Percentiles rank a stretch among this genome's conserved stretches.
Evolutionary conservation across 805 yeast genomes (phyloP).

Genomic region (Starmerella etchellsii): DNA sequence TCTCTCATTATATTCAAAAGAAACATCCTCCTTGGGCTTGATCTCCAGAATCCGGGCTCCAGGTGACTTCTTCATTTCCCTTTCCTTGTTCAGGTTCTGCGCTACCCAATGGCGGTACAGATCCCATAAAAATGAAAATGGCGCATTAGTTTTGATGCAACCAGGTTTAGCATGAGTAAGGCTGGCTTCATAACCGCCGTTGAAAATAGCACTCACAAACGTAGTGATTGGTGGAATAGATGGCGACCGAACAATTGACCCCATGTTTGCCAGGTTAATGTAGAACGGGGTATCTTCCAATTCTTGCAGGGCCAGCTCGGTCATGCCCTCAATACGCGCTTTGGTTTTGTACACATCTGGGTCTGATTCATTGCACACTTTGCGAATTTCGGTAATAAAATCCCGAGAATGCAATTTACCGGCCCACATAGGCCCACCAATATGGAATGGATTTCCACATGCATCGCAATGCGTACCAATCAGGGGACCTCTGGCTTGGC

Average conservation of each 20-base stretch:
- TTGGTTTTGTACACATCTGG: constrained; percentile 58
- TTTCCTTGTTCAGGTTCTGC: constrained; percentile 31
- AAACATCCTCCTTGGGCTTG: constrained; percentile 25
- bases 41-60: constrained; percentile 24
- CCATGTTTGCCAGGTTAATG: constrained; percentile 63
- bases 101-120: constrained; percentile 51
- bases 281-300: constrained; percentile 56
- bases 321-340: constrained; percentile 83
- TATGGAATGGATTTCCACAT: constrained; percentile 58
- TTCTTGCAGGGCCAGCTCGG: constrained; percentile 69
- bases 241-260: constrained; percentile 65
- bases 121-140: constrained; percentile 67
- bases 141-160: constrained; percentile 80
- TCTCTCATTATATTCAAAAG: constrained; percentile 48
- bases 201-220: constrained; percentile 69
- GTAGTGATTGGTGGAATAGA: constrained; percentile 63
- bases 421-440: constrained; percentile 97
- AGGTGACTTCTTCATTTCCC: constrained; percentile 27
- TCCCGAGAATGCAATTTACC: constrained; percentile 59
- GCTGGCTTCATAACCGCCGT: constrained; percentile 69
- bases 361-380: constrained; percentile 39
- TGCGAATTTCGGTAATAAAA: constrained; percentile 53
- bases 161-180: constrained; percentile 82
- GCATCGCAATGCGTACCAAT: constrained; percentile 49
- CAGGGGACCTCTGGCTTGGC: constrained; percentile 53